Percentiles rank a stretch among this genome's conserved stretches.
Conservation (phyloP, 495 filamentous ascomycete genomes). For the Aspergillus leporis region DNA sequence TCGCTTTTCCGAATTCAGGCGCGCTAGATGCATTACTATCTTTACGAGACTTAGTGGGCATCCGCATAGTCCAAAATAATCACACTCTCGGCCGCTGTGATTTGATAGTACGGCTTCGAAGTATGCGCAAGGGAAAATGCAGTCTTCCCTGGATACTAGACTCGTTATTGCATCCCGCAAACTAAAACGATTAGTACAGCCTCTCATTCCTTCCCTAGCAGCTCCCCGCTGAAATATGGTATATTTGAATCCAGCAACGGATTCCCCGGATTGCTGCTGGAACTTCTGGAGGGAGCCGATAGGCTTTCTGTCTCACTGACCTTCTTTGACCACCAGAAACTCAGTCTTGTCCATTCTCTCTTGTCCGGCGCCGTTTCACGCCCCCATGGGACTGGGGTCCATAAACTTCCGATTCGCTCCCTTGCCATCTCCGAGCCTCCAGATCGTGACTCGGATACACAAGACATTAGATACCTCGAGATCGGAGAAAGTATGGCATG, state of each 20-base stretch:
- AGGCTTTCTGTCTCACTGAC: not conserved
- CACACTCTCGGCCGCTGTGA: not conserved
- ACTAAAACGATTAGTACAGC: too few relatives aligned
- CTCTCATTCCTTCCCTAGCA: not conserved
- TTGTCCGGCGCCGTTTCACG: not conserved
- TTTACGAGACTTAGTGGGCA: not conserved
- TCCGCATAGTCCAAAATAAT: conserved; percentile 4
- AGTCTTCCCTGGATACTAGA: not conserved
- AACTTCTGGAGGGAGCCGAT: not conserved
- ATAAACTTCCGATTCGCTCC: not conserved
- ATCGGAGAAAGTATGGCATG: not conserved
- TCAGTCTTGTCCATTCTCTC: not conserved
- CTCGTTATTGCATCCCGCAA: conserved; percentile 16
- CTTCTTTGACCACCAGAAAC: not conserved
- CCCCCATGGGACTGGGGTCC: not conserved
- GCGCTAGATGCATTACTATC: conserved; percentile 1
- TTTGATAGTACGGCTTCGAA: not conserved
- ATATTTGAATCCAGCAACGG: not conserved
- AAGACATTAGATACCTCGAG: not conserved
- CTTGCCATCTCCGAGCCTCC: not conserved
- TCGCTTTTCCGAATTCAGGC: not conserved
- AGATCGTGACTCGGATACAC: not conserved
- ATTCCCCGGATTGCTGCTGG: not conserved
- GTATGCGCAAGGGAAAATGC: not conserved
- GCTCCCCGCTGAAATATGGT: not conserved